Base-by-base conservation (phyloP, 208 protist genomes). In the Giardia muris region DNA sequence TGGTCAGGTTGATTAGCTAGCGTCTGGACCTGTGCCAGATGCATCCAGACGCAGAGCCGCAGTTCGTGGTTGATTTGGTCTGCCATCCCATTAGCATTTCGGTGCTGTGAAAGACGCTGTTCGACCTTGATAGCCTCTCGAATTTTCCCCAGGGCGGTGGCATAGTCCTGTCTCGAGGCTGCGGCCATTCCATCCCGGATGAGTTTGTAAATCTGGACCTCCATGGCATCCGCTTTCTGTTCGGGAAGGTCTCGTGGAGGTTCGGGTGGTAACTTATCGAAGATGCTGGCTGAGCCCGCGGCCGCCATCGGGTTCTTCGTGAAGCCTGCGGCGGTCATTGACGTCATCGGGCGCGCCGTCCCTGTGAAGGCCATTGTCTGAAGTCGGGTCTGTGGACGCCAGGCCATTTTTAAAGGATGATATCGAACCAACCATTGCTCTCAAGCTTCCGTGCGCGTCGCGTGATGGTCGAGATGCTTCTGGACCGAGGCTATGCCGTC, bases 201-300 rank as follows among this genome's bases (percentile, higher is more conserved):
- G 43, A 4, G 10, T 46, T 90, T 4, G n/a, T 4, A 47, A 47
- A 90, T 90, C n/a, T 3, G 0, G 10, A 47, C 1, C 44, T 90
- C 87, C 44, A 90, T 90, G 0, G 4, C 45, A 22, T 90, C 87
- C 2, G 87, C 87, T 1, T 47, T 47, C 87, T 90, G n/a, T 47
- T 90, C 87, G 19, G 87, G 87, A 4, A n/a, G 48, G 1, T 3
- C n/a, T 39, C n/a, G 4, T 2, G 10, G n/a, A 10, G n/a, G 42
- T 45, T 90, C 87, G 4, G n/a, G 2, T 47, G 87, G 87, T 1
- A 90, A n/a, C 1, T 47, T 45, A 47, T 90, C 87, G 48, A 90
- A 90, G 2, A 45, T 2, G 48, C 42, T 47, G 4, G n/a, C 45
- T 90, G 42, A 43, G 4, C 45, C 4, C 42, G n/a, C 45, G 19